Evolutionary conservation across 1,284 basidiomycete species (phyloP).

Genomic region (Fomes fomentarius): DNA sequence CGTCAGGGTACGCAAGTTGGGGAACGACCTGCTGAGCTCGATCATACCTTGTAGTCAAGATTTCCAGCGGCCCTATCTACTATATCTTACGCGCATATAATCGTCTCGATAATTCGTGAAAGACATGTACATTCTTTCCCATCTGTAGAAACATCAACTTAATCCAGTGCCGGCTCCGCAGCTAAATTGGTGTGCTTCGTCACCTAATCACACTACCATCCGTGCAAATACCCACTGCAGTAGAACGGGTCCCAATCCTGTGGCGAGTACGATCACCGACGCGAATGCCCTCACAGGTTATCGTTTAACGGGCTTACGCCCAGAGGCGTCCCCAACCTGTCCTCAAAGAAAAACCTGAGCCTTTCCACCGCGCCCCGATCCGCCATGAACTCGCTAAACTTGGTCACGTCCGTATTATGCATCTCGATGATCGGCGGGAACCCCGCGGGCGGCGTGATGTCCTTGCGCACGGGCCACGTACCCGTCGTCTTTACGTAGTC

Average conservation of each 20-base stretch:
- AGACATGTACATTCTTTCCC: no score
- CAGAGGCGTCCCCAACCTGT: background rate
- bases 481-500: background rate
- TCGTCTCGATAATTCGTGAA: background rate
- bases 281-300: background rate
- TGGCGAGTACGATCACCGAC: no score
- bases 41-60: background rate
- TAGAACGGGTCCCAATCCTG: no score
- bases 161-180: no score
- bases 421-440: background rate
- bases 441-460: background rate
- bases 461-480: background rate
- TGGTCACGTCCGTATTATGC: background rate
- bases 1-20: background rate
- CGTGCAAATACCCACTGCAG: no score
- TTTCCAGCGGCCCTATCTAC: background rate
- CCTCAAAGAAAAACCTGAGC: background rate
- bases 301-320: background rate
- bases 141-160: no score
- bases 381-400: background rate
- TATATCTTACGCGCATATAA: background rate
- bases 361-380: background rate
- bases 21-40: no score
- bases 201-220: background rate
- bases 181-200: no score